Conservation (phyloP, 108 stramenopile genomes). For the Cyclotella sp. region DNA sequence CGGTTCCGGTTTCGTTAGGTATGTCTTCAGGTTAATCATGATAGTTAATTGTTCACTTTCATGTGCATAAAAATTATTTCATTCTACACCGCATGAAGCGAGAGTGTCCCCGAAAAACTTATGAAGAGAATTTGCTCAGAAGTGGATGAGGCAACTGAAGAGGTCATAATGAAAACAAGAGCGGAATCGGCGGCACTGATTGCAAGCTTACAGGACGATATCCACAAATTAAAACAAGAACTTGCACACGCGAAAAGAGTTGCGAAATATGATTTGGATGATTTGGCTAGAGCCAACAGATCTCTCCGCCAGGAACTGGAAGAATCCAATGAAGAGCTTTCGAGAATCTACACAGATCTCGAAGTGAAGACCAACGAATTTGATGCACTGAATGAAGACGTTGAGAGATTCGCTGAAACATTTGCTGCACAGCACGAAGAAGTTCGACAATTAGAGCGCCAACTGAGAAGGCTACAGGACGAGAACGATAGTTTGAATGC, state of each 20-base stretch:
- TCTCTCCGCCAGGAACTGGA: conserved; percentile 37
- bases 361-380: conserved; percentile 24
- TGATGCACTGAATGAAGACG: conserved; percentile 39
- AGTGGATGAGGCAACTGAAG: conserved; percentile 27
- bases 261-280: conserved; percentile 42
- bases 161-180: conserved; percentile 17
- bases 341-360: conserved; percentile 20
- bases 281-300: conserved; percentile 38
- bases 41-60: neutral
- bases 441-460: conserved; percentile 20
- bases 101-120: conserved; percentile 1
- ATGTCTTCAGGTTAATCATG: neutral
- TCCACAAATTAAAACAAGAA: conserved; percentile 21
- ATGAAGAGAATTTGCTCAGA: conserved; percentile 27
- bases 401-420: conserved; percentile 45
- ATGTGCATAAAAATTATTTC: neutral
- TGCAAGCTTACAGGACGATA: conserved; percentile 3
- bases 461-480: conserved; percentile 20
- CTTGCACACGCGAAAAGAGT: conserved; percentile 18
- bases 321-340: conserved; percentile 14
- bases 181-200: conserved; percentile 25
- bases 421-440: conserved; percentile 39
- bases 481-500: conserved; percentile 24
- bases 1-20: neutral
- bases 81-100: neutral